Percentiles rank a stretch among this genome's conserved stretches.
phyloP scores from a whole-genome alignment of 306 rosid genomes.

The Malus domestica region ASM211411v1 NC_041790.1:35697001-35697500 shows the following conservation, averaged over 20 bases:
- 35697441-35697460: neutral
- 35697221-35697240: too few species aligned
- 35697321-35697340: neutral
- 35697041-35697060: too few species aligned
- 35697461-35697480: neutral
- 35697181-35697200: neutral
- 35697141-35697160: too few species aligned
- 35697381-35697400: neutral
- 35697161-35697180: too few species aligned
- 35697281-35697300: neutral
- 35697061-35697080: too few species aligned
- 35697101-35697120: too few species aligned
- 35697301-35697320: neutral
- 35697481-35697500: neutral
- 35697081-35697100: too few species aligned
- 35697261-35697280: neutral
- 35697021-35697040: too few species aligned
- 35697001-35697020: too few species aligned
- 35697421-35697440: neutral
- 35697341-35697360: neutral
- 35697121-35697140: too few species aligned
- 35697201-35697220: too few species aligned
- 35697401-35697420: neutral
- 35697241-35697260: neutral
- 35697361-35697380: neutral